Percentiles rank a stretch among this genome's conserved stretches.
Conservation (phyloP, 176 grass and related monocot genomes). For the Lolium rigidum region DNA sequence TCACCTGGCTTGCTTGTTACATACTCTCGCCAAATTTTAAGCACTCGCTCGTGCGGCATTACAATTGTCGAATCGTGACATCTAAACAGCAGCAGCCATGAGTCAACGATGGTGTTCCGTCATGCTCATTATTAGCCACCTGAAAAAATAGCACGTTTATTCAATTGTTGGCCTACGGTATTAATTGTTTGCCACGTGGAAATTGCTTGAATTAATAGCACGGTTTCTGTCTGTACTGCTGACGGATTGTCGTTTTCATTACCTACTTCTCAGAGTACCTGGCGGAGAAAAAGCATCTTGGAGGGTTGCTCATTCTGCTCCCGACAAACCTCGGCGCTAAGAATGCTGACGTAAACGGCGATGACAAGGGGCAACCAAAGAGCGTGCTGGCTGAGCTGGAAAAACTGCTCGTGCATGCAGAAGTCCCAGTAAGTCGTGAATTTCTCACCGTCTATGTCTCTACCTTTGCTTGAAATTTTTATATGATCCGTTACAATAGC, state of each 20-base stretch:
- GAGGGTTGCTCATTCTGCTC: slow-evolving; percentile 88
- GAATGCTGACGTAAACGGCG: slow-evolving; percentile 26
- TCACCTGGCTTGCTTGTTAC: background rate
- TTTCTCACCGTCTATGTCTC: background rate
- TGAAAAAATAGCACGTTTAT: background rate
- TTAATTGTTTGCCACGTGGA: background rate
- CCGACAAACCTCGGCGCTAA: slow-evolving; percentile 61
- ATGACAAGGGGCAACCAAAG: slow-evolving; percentile 52
- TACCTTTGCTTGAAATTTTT: background rate
- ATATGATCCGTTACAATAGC: background rate
- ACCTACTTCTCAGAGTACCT: slow-evolving; percentile 59
- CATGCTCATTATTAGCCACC: background rate
- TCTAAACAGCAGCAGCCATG: background rate
- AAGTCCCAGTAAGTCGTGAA: slow-evolving; percentile 68
- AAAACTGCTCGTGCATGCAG: slow-evolving; percentile 70
- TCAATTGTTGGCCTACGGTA: background rate
- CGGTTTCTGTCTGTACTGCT: background rate
- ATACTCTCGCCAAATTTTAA: background rate
- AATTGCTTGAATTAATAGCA: background rate
- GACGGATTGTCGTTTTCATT: background rate
- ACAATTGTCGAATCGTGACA: background rate
- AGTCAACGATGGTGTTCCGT: background rate
- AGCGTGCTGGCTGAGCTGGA: slow-evolving; percentile 69
- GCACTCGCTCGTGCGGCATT: background rate
- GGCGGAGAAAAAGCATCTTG: slow-evolving; percentile 68